These are phyloP conservation scores for Crithidia expoeki DNA, from an alignment of 208 protist species.

Conservation along the genomic window DNA sequence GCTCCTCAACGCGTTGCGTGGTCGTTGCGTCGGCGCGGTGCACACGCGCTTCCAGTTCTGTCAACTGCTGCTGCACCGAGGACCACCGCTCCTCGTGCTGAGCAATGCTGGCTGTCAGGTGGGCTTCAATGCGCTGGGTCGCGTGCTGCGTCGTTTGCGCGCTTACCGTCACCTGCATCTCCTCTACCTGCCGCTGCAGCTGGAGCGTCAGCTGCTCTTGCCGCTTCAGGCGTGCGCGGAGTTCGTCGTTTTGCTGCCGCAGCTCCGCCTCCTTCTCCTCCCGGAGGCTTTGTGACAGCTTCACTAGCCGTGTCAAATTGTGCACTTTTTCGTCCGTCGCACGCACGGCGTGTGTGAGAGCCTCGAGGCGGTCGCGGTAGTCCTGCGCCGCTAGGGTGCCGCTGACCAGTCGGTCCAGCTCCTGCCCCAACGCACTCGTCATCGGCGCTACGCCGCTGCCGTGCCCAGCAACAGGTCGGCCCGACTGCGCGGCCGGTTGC, in stretches of 20 bases:
- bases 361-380: constrained; percentile 58
- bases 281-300: constrained; percentile 74
- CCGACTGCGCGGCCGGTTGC: not conserved
- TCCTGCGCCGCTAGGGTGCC: constrained; percentile 75
- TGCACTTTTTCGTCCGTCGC: constrained; percentile 80
- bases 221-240: constrained; percentile 63
- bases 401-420: constrained; percentile 61
- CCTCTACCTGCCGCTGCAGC: constrained; percentile 49
- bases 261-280: constrained; percentile 75
- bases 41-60: constrained; percentile 18
- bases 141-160: constrained; percentile 25
- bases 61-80: constrained; percentile 24
- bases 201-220: constrained; percentile 65
- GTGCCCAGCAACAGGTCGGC: not conserved
- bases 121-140: constrained; percentile 22
- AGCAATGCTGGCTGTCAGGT: constrained; percentile 8
- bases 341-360: constrained; percentile 45
- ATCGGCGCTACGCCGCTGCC: constrained; percentile 6
- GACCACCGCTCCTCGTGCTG: constrained; percentile 35
- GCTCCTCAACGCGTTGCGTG: constrained; percentile 33
- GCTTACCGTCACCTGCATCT: constrained; percentile 19
- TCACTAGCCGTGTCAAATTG: constrained; percentile 82
- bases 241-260: constrained; percentile 67
- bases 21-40: not conserved
- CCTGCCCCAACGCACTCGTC: constrained; percentile 26